These are phyloP conservation scores for Sicyos edulis DNA, from an alignment of 306 rosid genomes.

Conservation along the genomic window DNA sequence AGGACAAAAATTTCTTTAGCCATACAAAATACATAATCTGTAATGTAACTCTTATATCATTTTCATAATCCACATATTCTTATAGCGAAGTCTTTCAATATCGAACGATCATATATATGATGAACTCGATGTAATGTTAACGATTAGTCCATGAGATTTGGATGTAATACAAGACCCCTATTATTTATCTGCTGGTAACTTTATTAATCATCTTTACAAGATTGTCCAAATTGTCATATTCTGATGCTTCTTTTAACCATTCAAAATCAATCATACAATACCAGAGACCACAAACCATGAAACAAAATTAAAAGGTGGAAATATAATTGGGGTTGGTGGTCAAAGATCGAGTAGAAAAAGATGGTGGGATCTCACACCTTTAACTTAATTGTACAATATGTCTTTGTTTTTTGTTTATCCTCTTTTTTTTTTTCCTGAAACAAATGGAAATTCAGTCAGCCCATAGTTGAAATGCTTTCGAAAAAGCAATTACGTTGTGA, in stretches of 20 bases:
- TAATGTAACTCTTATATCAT: slow-evolving; percentile 3
- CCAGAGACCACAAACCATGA: not conserved
- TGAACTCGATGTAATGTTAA: not conserved
- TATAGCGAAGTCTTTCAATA: not conserved
- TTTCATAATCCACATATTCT: not conserved
- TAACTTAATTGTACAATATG: not conserved
- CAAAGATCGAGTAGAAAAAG: slow-evolving; percentile 16
- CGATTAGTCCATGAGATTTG: not conserved
- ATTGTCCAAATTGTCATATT: not conserved
- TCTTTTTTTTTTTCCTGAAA: not conserved
- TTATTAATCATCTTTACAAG: not conserved
- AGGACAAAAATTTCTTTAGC: slow-evolving; percentile 10
- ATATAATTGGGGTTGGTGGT: not conserved
- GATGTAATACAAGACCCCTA: slow-evolving; percentile 1
- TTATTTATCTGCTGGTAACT: not conserved
- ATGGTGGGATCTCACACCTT: slow-evolving; percentile 8
- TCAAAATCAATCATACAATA: not conserved
- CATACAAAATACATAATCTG: slow-evolving; percentile 2
- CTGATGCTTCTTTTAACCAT: not conserved
- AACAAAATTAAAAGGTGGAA: not conserved
- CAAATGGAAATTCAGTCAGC: slow-evolving; percentile 17
- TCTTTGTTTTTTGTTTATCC: not conserved
- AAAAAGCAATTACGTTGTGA: not conserved
- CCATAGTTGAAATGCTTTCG: slow-evolving; percentile 3
- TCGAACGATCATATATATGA: slow-evolving; percentile 1